Conservation (phyloP, 2,329 filamentous ascomycete species). For the Catunica adiposa region DNA sequence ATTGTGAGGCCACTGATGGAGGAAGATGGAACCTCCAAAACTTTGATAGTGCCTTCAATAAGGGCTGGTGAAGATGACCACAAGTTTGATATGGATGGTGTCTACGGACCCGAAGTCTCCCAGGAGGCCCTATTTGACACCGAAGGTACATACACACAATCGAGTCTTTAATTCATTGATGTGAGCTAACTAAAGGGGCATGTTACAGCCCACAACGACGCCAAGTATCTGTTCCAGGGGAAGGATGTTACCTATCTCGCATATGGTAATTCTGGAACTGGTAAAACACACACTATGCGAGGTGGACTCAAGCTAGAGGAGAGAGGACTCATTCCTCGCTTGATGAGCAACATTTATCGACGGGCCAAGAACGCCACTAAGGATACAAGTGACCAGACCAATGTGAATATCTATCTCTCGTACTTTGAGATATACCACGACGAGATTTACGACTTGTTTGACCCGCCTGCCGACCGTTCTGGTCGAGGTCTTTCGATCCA, state of each 20-base stretch:
- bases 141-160: conserved; percentile 47
- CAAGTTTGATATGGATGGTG: conserved; percentile 85
- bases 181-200: conserved; percentile 6
- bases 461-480: conserved; percentile 73
- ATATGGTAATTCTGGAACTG: conserved; percentile 83
- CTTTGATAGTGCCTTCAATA: conserved; percentile 82
- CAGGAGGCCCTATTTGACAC: conserved; percentile 80
- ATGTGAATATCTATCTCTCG: conserved; percentile 59
- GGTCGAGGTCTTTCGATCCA: conserved; percentile 64
- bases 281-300: conserved; percentile 93
- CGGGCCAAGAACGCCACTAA: conserved; percentile 72
- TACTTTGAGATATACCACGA: conserved; percentile 98
- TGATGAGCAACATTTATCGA: conserved; percentile 74
- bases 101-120: conserved; percentile 64
- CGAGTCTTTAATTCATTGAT: neutral
- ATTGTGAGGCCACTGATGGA: conserved; percentile 59
- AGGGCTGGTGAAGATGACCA: conserved; percentile 86
- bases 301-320: conserved; percentile 75
- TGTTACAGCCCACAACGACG: conserved; percentile 58
- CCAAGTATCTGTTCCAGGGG: conserved; percentile 84
- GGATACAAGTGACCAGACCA: conserved; percentile 53
- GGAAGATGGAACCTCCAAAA: conserved; percentile 41
- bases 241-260: conserved; percentile 82
- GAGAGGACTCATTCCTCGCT: conserved; percentile 69
- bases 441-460: conserved; percentile 81